A percentile compares a stretch with the other conserved stretches of the same genome.
Conservation (phyloP, 768 basidiomycete species). For the Russula dissimulans region DNA sequence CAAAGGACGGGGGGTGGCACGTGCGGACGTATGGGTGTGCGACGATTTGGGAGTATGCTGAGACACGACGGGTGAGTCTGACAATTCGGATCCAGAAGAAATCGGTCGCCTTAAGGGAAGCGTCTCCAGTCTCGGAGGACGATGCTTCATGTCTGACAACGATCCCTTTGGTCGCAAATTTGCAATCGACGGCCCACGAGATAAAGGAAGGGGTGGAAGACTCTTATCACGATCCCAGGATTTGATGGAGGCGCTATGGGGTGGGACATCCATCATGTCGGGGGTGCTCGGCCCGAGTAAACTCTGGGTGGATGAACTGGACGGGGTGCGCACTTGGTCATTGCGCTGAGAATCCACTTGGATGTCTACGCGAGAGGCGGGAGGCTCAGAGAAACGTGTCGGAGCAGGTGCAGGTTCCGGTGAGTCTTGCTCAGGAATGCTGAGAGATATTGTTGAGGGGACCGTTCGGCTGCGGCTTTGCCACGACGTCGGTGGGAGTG, state of each 20-base stretch:
- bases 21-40: neutral
- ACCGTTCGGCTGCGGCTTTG: neutral
- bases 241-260: neutral
- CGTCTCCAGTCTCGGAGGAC: neutral
- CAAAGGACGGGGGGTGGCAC: conserved; percentile 17
- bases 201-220: conserved; percentile 18
- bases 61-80: neutral
- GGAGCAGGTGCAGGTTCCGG: neutral
- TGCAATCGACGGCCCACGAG: conserved; percentile 9
- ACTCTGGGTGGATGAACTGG: conserved; percentile 17
- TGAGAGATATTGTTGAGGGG: conserved; percentile 3
- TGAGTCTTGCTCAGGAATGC: conserved; percentile 9
- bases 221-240: conserved; percentile 17
- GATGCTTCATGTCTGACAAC: neutral
- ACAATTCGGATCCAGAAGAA: conserved; percentile 11
- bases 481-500: conserved; percentile 17
- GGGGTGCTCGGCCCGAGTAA: conserved; percentile 15
- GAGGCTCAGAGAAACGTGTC: conserved; percentile 16
- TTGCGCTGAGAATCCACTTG: neutral
- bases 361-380: neutral
- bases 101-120: neutral
- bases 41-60: conserved; percentile 1
- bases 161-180: neutral
- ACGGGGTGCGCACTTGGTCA: conserved; percentile 13
- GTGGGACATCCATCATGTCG: conserved; percentile 2